phyloP scores from a whole-genome alignment of 257 asterid species.

The Solanum dulcamara region DNA sequence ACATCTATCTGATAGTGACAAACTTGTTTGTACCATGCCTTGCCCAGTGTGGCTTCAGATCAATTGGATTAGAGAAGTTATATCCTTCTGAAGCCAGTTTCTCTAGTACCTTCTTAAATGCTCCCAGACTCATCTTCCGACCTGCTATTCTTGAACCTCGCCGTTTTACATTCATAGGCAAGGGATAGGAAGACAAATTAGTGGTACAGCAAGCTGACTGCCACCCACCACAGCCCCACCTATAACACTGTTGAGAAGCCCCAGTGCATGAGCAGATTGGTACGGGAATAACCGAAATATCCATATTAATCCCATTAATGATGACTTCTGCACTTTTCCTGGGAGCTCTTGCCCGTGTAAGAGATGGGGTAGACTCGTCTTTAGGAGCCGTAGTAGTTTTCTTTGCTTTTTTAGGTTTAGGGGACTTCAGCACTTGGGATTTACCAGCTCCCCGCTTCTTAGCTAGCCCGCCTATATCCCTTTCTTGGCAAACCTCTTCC shows the following conservation, averaged over 20 bases:
- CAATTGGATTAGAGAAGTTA: slow-evolving; percentile 61
- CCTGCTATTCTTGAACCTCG: slow-evolving; percentile 89
- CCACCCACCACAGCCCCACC: slow-evolving; percentile 99
- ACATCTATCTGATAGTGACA: slow-evolving; percentile 56
- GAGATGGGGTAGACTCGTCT: slow-evolving; percentile 26
- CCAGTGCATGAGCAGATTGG: slow-evolving; percentile 91
- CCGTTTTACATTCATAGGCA: slow-evolving; percentile 75
- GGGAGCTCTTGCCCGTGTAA: slow-evolving; percentile 54
- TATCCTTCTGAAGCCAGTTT: slow-evolving; percentile 65
- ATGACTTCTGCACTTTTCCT: slow-evolving; percentile 63
- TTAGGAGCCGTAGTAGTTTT: slow-evolving; percentile 30
- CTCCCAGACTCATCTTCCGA: slow-evolving; percentile 89
- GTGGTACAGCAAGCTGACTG: slow-evolving; percentile 90
- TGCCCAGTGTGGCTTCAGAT: slow-evolving; percentile 80
- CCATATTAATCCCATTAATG: slow-evolving; percentile 65
- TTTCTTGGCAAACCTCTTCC: slow-evolving; percentile 35
- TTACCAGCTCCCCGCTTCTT: slow-evolving; percentile 47
- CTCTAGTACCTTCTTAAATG: slow-evolving; percentile 79
- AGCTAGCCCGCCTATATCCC: slow-evolving; percentile 20
- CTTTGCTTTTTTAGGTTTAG: slow-evolving; percentile 56
- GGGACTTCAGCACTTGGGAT: slow-evolving; percentile 22
- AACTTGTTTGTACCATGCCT: slow-evolving; percentile 91
- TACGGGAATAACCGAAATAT: slow-evolving; percentile 57
- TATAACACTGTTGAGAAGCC: slow-evolving; percentile 64
- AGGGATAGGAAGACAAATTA: slow-evolving; percentile 52